Evolutionary conservation across 306 rosid species (phyloP).

Genomic region (Vigna nakashimae): DNA sequence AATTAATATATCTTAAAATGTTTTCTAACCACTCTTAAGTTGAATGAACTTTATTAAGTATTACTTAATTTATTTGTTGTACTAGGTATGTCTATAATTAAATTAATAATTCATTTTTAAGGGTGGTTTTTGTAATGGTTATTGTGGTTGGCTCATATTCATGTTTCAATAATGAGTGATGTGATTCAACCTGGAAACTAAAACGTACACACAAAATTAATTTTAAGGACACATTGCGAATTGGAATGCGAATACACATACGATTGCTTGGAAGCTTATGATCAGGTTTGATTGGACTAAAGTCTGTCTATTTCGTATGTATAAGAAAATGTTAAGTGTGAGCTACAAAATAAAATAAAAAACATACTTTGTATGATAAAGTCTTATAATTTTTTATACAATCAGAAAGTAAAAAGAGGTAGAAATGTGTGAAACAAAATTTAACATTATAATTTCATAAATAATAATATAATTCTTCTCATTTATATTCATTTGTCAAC

Average conservation of each 20-base stretch:
- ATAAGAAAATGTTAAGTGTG: background rate
- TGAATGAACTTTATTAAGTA: too few species aligned
- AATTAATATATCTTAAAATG: too few species aligned
- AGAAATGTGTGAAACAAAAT: background rate
- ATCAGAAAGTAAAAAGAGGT: background rate
- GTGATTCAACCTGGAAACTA: conserved; percentile 8
- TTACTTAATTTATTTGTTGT: too few species aligned
- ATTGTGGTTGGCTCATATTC: background rate
- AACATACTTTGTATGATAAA: background rate
- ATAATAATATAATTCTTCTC: too few species aligned
- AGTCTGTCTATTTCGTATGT: background rate
- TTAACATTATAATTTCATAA: too few species aligned
- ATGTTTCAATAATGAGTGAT: background rate
- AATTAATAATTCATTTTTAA: background rate
- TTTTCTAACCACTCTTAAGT: too few species aligned
- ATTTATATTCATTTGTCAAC: too few species aligned
- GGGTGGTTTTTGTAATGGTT: background rate
- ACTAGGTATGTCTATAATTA: too few species aligned
- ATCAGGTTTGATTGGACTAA: background rate
- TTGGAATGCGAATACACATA: background rate
- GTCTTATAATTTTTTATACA: background rate
- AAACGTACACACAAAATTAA: background rate
- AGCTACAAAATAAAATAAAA: background rate
- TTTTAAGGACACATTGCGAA: conserved; percentile 1
- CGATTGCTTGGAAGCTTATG: background rate